These are phyloP conservation scores for Paramecium caudatum DNA, from an alignment of 73 alveolate species.

Conservation along the genomic window DNA sequence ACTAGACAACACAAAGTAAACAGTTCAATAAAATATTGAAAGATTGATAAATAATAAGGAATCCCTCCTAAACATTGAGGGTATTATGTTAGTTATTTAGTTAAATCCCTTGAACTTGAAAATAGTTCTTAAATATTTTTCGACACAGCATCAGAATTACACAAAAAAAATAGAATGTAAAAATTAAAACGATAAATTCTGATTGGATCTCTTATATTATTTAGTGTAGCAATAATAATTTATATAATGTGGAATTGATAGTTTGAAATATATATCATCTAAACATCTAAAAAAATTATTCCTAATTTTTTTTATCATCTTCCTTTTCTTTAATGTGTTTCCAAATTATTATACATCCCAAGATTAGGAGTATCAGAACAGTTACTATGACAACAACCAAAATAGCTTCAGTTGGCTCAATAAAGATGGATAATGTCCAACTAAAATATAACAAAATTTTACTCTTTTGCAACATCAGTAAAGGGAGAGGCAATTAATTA, in stretches of 20 bases:
- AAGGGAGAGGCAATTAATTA: conserved; percentile 73
- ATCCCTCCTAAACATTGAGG: not conserved
- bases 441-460: not conserved
- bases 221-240: not conserved
- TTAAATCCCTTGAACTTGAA: not conserved
- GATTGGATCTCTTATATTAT: not conserved
- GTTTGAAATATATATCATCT: conserved; percentile 62
- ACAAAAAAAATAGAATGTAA: not conserved
- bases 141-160: not conserved
- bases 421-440: conserved; percentile 73
- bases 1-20: not conserved
- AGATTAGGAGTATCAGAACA: conserved; percentile 42
- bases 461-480: not conserved
- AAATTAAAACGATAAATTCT: no score
- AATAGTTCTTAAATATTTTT: not conserved
- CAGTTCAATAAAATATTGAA: conserved; percentile 4
- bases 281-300: conserved; percentile 66
- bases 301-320: conserved; percentile 66
- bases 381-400: conserved; percentile 73
- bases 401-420: conserved; percentile 73
- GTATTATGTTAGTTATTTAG: no score
- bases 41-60: not conserved
- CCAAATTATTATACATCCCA: conserved; percentile 74
- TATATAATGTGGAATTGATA: no score
- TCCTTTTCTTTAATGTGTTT: conserved; percentile 71